A percentile compares a stretch with the other conserved stretches of the same genome.
Conservation (phyloP, 306 rosid genomes). For the peach (Prunus persica) region DNA sequence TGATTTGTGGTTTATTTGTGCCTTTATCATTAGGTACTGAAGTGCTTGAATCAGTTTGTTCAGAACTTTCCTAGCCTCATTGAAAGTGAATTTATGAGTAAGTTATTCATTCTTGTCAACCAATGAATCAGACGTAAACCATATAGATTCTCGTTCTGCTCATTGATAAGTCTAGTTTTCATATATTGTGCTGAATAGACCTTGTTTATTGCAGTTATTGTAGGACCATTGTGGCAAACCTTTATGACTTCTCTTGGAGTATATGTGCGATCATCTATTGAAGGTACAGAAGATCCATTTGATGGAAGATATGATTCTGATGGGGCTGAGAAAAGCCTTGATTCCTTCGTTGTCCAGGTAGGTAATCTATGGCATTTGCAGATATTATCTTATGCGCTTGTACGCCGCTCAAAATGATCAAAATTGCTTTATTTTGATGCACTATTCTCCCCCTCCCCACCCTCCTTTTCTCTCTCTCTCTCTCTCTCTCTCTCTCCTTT, state of each 20-base stretch:
- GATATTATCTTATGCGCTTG: neutral
- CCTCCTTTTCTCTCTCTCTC: too few relatives aligned
- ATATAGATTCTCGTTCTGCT: slow-evolving; percentile 16
- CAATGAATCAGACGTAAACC: slow-evolving; percentile 15
- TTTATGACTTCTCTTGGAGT: slow-evolving; percentile 71
- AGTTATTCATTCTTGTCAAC: slow-evolving; percentile 13
- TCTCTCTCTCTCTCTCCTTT: too few relatives aligned
- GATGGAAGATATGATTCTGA: slow-evolving; percentile 97
- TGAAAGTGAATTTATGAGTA: slow-evolving; percentile 71
- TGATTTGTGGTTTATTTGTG: slow-evolving; percentile 12
- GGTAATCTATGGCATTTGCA: slow-evolving; percentile 11
- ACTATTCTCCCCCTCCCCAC: too few relatives aligned
- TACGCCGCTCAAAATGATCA: neutral
- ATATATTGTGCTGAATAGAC: slow-evolving; percentile 14
- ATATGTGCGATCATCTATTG: slow-evolving; percentile 67
- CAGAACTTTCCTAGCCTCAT: slow-evolving; percentile 72
- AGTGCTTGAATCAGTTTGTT: slow-evolving; percentile 91
- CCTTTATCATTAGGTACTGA: slow-evolving; percentile 61
- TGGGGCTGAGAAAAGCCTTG: slow-evolving; percentile 88
- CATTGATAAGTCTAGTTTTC: slow-evolving; percentile 17
- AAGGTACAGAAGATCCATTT: slow-evolving; percentile 67
- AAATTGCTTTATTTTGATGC: neutral
- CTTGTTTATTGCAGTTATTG: slow-evolving; percentile 53
- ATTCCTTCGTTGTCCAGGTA: slow-evolving; percentile 90
- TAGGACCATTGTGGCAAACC: slow-evolving; percentile 85